Evolutionary conservation across 768 basidiomycete species (phyloP), one percentile per base, ranked within the genome.

Genomic region (Cubamyces sp.): DNA sequence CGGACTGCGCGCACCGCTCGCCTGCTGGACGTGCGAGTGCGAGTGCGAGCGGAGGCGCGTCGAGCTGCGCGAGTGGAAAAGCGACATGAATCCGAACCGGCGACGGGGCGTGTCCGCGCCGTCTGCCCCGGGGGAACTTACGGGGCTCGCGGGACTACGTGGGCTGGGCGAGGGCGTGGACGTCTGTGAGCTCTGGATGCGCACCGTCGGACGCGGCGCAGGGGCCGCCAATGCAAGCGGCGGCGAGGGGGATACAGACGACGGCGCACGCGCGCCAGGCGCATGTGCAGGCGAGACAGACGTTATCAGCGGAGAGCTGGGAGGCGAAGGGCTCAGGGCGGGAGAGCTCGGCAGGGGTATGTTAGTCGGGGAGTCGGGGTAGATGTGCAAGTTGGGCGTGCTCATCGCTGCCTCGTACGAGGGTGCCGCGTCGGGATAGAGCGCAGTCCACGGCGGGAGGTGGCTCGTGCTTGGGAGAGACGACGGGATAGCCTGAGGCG

Each of bases 21-120:
- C 4, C n/a, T 37, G 34, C 51, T 34, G 15, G 15, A 12, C 25
- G 46, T 47, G 46, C 37, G 56, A 48, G 47, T 57, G 48, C 25
- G 48, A 58, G 48, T 58, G 57, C 47, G 58, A 43, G 23, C 56
- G 55, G 21, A 46, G 43, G 18, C 57, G 57, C 11, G 48, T 58
- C 40, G 57, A 51, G 57, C 57, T 59, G 49, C 57, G 57, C 49
- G 57, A 59, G 52, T 54, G 62, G 53, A 64, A 64, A 21, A 64
- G 46, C 15, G 62, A 47, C 47, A 64, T 59, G 57, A 64, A 64
- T 16, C 51, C 57, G 53, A 64, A 64, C 14, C 62, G 57, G 15
- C 57, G 46, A 4, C 62, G 62, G 8, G 57, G 57, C 18, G 62
- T 55, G 21, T 59, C 62, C 3, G 62, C 54, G 21, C 62, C 62